These are phyloP conservation scores for Stevia rebaudiana DNA, from an alignment of 140 eudicot species.

Conservation along the genomic window DNA sequence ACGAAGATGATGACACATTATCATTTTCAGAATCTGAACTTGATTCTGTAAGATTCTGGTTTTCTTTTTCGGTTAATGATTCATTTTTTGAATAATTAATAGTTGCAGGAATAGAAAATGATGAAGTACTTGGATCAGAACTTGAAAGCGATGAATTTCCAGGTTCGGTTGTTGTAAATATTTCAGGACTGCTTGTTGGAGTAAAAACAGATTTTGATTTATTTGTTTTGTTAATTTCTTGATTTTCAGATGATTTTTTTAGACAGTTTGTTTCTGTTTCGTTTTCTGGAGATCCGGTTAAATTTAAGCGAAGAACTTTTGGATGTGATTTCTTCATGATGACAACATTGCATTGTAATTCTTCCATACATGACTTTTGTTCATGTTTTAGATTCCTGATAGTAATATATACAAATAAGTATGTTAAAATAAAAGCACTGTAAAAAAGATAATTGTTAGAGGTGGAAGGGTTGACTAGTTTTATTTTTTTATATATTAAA, in stretches of 20 bases:
- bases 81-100: slow-evolving; percentile 27
- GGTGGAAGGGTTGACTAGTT: not conserved
- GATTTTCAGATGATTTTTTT: slow-evolving; percentile 35
- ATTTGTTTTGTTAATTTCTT: slow-evolving; percentile 27
- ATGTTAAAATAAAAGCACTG: not conserved
- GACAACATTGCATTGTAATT: slow-evolving; percentile 84
- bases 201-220: slow-evolving; percentile 39
- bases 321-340: slow-evolving; percentile 77
- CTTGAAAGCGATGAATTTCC: slow-evolving; percentile 91
- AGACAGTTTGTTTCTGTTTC: slow-evolving; percentile 28
- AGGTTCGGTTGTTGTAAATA: slow-evolving; percentile 68
- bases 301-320: slow-evolving; percentile 74
- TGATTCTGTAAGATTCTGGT: slow-evolving; percentile 24
- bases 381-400: slow-evolving; percentile 74
- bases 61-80: slow-evolving; percentile 24
- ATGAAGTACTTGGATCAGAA: slow-evolving; percentile 82
- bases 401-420: not conserved
- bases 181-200: slow-evolving; percentile 86
- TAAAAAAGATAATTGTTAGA: not conserved
- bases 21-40: slow-evolving; percentile 67
- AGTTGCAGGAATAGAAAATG: slow-evolving; percentile 42
- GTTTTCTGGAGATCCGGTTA: slow-evolving; percentile 55
- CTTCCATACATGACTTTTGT: slow-evolving; percentile 81
- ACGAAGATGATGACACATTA: slow-evolving; percentile 39
- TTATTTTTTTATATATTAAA: not conserved